Base-by-base conservation (phyloP, 78 protist species). In the Dictyostelium intermedium region DNA sequence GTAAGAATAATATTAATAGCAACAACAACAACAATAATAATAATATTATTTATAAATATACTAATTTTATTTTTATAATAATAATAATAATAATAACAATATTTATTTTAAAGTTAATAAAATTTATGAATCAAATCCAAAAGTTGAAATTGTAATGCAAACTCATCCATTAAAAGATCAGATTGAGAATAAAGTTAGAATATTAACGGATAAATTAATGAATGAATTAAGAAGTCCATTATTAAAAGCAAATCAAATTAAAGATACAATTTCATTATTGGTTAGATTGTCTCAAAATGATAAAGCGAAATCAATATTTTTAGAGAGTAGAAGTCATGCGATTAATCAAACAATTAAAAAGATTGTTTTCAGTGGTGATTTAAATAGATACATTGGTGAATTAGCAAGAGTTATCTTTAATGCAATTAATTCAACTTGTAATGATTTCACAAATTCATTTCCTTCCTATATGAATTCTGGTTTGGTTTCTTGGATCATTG, bases 131-230 rank as follows among this genome's bases (percentile, higher is more conserved):
- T 56, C 45, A 20, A 89, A 89, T 80, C 94, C 76, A 89, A 89
- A 89, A n/a, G 94, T 89, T 37, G 94, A 89, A 47, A 89, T 80
- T 63, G 87, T 80, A n/a, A 89, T 89, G 94, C 94, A 89, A 70
- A 89, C 94, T 14, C 94, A 89, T 80, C 94, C 94, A 50, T 41
- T 89, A 32, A 89, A 80, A 41, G 94, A 89, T 5, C 45, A 30
- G 27, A 80, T 89, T 34, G 94, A 89, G n/a, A 16, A 8, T n/a
- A 89, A 43, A 50, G 73, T 89, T 13, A 89, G 53, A 61, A n/a
- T 23, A 23, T 41, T 89, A 18, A 89, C 82, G 56, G 94, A 89
- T 66, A 69, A 73, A 69, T 60, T 89, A 69, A 89, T 89, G 63
- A 74, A 89, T 32, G 61, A 80, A 13, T n/a, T 89, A 10, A n/a